These are phyloP conservation scores for Trypanosoma rangeli DNA, from an alignment of 208 protist genomes.

Conservation along the genomic window DNA sequence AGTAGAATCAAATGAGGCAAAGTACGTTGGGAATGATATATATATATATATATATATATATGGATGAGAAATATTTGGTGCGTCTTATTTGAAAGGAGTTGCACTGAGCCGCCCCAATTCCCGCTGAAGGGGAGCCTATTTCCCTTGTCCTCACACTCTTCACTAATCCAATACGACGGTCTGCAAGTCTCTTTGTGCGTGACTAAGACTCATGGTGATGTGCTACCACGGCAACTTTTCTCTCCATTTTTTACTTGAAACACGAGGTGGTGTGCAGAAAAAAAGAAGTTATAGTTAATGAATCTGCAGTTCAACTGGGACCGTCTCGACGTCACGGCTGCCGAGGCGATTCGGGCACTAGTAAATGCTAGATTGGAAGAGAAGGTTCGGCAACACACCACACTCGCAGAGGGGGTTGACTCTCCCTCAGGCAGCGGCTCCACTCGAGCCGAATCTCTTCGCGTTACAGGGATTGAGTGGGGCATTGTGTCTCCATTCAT, in stretches of 20 bases:
- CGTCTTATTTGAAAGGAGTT: not conserved
- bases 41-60: conserved; percentile 14
- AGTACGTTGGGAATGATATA: not conserved
- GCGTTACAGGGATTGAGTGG: conserved; percentile 64
- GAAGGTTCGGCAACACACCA: conserved; percentile 9
- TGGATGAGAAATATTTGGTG: not conserved
- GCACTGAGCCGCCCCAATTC: not conserved
- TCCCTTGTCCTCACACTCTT: not conserved
- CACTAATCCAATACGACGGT: not conserved
- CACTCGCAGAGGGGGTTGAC: not conserved
- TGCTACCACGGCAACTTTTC: not conserved
- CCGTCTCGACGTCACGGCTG: conserved; percentile 64
- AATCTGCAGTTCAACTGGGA: conserved; percentile 67
- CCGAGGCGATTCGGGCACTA: conserved; percentile 58
- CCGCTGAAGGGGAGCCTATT: not conserved
- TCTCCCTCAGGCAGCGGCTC: not conserved
- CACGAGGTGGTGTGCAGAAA: not conserved
- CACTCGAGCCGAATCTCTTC: conserved; percentile 40
- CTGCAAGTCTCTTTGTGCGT: not conserved
- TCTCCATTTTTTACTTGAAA: conserved; percentile 2
- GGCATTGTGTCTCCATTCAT: conserved; percentile 69
- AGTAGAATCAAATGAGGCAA: not conserved
- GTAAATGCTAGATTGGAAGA: conserved; percentile 54
- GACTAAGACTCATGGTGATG: not conserved
- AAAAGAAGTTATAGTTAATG: conserved; percentile 15